These are phyloP conservation scores for Pinus tabuliformis DNA, from an alignment of 75 land plant species.

Conservation along the genomic window DNA sequence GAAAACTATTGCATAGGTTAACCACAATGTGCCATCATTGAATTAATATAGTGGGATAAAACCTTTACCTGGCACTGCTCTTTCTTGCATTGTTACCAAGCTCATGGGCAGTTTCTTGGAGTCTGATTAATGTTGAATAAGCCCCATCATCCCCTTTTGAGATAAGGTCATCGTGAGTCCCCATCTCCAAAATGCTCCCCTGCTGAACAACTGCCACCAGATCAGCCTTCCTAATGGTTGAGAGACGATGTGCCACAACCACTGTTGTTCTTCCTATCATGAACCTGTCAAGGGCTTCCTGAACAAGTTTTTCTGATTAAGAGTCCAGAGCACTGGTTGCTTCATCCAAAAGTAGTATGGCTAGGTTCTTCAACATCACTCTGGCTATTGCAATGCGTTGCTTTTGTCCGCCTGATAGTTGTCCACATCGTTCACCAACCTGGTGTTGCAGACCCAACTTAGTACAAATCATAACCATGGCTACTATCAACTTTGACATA, in stretches of 20 bases:
- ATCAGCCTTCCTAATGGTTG: slow-evolving; percentile 85
- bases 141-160: slow-evolving; percentile 62
- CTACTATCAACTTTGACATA: background rate
- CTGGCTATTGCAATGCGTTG: slow-evolving; percentile 85
- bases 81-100: slow-evolving; percentile 62
- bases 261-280: slow-evolving; percentile 90
- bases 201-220: slow-evolving; percentile 75
- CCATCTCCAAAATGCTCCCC: slow-evolving; percentile 67
- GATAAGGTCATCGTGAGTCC: slow-evolving; percentile 79
- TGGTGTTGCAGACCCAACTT: slow-evolving; percentile 6
- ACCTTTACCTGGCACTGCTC: slow-evolving; percentile 68
- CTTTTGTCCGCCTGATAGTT: slow-evolving; percentile 95
- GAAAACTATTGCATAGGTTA: background rate
- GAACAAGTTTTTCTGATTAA: slow-evolving; percentile 80
- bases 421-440: slow-evolving; percentile 87
- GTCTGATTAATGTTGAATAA: slow-evolving; percentile 66
- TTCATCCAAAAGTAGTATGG: slow-evolving; percentile 86
- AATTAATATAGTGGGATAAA: background rate
- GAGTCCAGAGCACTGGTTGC: slow-evolving; percentile 92
- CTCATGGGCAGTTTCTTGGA: slow-evolving; percentile 68
- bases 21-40: background rate
- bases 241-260: slow-evolving; percentile 90
- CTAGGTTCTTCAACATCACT: slow-evolving; percentile 89
- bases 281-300: slow-evolving; percentile 82
- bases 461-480: slow-evolving; percentile 2